phyloP scores from a whole-genome alignment of 2,329 filamentous ascomycete species.

The Chrysosporium queenslandicum region DNA sequence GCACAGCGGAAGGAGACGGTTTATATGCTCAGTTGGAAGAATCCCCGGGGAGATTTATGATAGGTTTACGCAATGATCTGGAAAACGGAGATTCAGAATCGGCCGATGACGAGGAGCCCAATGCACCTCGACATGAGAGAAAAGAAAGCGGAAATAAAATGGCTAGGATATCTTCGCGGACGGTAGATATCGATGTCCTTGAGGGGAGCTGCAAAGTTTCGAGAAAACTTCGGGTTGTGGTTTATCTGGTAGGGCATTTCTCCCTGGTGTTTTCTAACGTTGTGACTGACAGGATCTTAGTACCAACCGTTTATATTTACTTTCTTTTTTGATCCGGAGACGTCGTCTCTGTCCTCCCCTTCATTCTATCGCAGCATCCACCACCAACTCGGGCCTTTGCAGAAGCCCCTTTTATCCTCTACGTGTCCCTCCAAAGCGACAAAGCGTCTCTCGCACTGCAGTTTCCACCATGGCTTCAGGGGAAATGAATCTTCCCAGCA shows the following conservation, averaged over 20 bases:
- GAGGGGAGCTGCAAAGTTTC: not conserved
- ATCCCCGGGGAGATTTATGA: conserved; percentile 31
- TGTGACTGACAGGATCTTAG: conserved; percentile 7
- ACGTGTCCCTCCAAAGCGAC: conserved; percentile 37
- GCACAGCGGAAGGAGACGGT: conserved; percentile 18
- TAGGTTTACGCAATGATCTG: conserved; percentile 37
- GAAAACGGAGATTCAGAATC: conserved; percentile 31
- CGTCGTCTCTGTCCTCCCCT: conserved; percentile 33
- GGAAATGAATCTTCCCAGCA: conserved; percentile 24
- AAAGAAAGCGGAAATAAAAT: not conserved
- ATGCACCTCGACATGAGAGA: not conserved
- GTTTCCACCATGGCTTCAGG: conserved; percentile 27
- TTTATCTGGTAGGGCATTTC: conserved; percentile 33
- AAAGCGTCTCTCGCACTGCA: conserved; percentile 28
- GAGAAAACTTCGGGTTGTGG: conserved; percentile 28
- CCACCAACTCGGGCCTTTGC: conserved; percentile 41
- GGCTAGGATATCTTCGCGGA: conserved; percentile 9
- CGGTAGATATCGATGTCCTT: conserved; percentile 1
- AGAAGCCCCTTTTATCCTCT: conserved; percentile 38
- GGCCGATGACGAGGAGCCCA: conserved; percentile 15
- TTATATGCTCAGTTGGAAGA: conserved; percentile 20
- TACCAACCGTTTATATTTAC: conserved; percentile 43
- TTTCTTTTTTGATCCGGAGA: conserved; percentile 39
- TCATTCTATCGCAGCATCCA: conserved; percentile 41
- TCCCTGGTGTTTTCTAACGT: not conserved